Evolutionary conservation across 2,329 filamentous ascomycete genomes (phyloP).

Genomic region (Talaromyces atroroseus): DNA sequence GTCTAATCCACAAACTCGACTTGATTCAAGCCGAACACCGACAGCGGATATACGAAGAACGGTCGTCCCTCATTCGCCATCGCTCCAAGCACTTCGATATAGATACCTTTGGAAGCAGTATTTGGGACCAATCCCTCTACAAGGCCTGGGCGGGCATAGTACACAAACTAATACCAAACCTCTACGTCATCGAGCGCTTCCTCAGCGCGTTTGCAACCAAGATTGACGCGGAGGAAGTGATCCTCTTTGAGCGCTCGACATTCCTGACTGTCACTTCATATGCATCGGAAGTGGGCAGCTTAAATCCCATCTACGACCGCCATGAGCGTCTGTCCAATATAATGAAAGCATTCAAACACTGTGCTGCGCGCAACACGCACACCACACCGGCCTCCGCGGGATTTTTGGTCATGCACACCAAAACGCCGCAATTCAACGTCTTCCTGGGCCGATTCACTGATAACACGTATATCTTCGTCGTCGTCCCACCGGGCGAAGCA

Average conservation of each 20-base stretch:
- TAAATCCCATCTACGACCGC: conserved; percentile 86
- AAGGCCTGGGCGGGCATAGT: conserved; percentile 98
- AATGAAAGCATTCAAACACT: conserved; percentile 97
- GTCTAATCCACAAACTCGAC: conserved; percentile 98
- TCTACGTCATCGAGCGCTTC: conserved; percentile 80
- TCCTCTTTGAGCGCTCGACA: conserved; percentile 91
- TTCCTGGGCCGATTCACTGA: conserved; percentile 95
- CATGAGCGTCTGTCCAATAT: conserved; percentile 96
- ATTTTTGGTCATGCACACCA: conserved; percentile 45
- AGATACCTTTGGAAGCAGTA: conserved; percentile 88
- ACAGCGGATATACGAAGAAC: conserved; percentile 77
- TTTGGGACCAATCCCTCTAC: conserved; percentile 98
- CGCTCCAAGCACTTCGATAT: conserved; percentile 70
- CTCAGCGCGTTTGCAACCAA: conserved; percentile 75
- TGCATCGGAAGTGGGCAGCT: conserved; percentile 65
- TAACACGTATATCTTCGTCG: conserved; percentile 92
- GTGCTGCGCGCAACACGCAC: conserved; percentile 41
- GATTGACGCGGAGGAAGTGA: conserved; percentile 87
- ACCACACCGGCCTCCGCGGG: conserved; percentile 39
- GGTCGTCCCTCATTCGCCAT: conserved; percentile 68
- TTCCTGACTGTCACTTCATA: conserved; percentile 96
- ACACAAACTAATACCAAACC: conserved; percentile 93
- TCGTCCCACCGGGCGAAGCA: conserved; percentile 84
- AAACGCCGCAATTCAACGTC: conserved; percentile 69
- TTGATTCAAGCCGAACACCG: conserved; percentile 76